Percentiles rank a stretch among this genome's conserved stretches.
Evolutionary conservation across 345 rosid species (phyloP).

Genomic region (Eucalyptus viminalis): DNA sequence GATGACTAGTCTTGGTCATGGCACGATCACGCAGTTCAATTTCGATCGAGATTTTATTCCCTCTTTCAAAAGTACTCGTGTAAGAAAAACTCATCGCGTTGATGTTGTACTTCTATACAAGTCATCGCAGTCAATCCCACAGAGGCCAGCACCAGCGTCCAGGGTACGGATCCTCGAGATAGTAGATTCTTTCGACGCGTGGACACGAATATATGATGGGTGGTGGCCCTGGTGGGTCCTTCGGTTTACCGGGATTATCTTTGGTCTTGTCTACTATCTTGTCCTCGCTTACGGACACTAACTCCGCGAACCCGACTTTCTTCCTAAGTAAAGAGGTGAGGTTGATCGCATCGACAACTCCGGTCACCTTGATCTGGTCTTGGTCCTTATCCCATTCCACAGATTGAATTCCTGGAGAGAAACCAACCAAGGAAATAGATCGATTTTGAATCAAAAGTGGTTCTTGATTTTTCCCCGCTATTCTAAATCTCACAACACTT

Average conservation of each 20-base stretch:
- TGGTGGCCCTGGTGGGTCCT: not conserved
- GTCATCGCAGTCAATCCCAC: not conserved
- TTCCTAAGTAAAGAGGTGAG: not conserved
- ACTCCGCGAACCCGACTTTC: not conserved
- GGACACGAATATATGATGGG: not conserved
- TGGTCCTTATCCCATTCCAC: not conserved
- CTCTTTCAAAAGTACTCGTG: not conserved
- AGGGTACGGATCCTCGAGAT: not conserved
- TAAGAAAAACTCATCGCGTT: not conserved
- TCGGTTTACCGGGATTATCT: not conserved
- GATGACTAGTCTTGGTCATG: not conserved
- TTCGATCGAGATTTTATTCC: not conserved
- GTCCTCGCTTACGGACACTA: not conserved
- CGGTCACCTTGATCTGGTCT: not conserved
- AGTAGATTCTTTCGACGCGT: not conserved
- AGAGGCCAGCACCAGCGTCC: not conserved
- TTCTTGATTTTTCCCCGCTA: not conserved
- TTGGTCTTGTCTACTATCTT: accelerated
- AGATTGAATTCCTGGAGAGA: not conserved
- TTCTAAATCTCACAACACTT: not conserved
- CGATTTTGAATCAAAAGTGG: not conserved
- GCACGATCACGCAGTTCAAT: not conserved
- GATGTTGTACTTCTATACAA: not conserved
- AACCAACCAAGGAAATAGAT: not conserved
- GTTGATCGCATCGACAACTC: not conserved